phyloP scores from a whole-genome alignment of 2,329 filamentous ascomycete species.

The Thelonectria blattea region DNA sequence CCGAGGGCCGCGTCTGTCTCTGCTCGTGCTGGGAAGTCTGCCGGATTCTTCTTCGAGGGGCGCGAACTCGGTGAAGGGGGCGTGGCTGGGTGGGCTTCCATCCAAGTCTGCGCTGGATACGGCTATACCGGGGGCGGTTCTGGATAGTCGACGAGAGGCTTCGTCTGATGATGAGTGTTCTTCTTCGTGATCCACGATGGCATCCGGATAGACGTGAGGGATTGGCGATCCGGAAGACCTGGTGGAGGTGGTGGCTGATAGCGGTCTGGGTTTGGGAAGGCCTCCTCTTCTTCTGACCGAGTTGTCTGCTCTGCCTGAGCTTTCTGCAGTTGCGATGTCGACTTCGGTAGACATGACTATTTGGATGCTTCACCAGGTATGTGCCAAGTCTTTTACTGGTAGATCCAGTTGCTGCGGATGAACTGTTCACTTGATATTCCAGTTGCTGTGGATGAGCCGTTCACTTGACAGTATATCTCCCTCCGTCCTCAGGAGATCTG shows the following conservation, averaged over 20 bases:
- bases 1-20: slow-evolving; percentile 4
- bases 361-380: neutral
- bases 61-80: neutral
- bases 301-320: neutral
- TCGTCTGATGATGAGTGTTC: neutral
- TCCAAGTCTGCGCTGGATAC: neutral
- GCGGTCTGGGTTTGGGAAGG: slow-evolving; percentile 1
- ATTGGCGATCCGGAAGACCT: neutral
- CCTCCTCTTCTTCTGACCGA: neutral
- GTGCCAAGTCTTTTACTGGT: neutral
- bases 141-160: neutral
- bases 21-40: neutral
- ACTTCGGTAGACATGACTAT: slow-evolving; percentile 1
- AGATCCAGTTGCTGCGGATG: neutral
- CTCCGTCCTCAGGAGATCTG: neutral
- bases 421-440: neutral
- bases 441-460: neutral
- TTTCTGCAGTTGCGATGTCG: neutral
- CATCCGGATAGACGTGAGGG: neutral
- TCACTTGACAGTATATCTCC: neutral
- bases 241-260: slow-evolving; percentile 3
- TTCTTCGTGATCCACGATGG: neutral
- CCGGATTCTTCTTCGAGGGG: neutral
- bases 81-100: neutral
- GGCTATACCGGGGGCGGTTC: too few relatives aligned